Percentiles rank a stretch among this genome's conserved stretches.
phyloP scores from a whole-genome alignment of 306 rosid species.

The Casuarina glauca region DNA sequence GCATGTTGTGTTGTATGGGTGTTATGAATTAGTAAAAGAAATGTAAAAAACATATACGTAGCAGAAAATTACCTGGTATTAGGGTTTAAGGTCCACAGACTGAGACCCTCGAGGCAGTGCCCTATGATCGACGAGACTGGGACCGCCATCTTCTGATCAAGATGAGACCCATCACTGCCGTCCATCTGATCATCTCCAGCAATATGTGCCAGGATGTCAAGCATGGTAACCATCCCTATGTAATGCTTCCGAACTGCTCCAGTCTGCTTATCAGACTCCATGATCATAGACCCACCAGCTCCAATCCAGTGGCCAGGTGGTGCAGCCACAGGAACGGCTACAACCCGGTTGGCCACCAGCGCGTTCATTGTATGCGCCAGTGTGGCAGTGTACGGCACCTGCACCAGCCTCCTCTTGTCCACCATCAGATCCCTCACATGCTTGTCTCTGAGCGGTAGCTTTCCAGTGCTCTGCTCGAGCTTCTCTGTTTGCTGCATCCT shows the following conservation, averaged over 20 bases:
- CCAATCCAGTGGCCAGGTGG: constrained; percentile 98
- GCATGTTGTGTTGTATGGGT: too few species aligned
- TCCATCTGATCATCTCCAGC: constrained; percentile 58
- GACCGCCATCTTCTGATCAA: constrained; percentile 65
- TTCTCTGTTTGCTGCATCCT: constrained; percentile 41
- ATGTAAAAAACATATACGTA: neutral
- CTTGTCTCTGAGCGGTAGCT: constrained; percentile 39
- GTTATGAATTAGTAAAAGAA: too few species aligned
- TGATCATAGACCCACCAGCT: constrained; percentile 86
- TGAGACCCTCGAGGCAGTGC: constrained; percentile 70
- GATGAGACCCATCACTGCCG: constrained; percentile 32
- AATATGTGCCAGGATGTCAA: constrained; percentile 77
- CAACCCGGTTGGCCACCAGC: constrained; percentile 65
- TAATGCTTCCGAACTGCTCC: constrained; percentile 69
- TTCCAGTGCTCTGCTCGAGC: constrained; percentile 28
- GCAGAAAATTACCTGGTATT: constrained; percentile 55
- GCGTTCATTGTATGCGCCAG: constrained; percentile 72
- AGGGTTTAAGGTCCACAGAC: constrained; percentile 86
- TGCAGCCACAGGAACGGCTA: constrained; percentile 85
- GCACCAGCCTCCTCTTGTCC: constrained; percentile 66
- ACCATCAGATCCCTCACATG: constrained; percentile 62
- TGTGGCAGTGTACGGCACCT: constrained; percentile 85
- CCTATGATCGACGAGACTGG: constrained; percentile 71
- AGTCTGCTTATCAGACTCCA: constrained; percentile 72
- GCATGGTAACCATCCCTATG: constrained; percentile 90